Base-by-base conservation (phyloP, 305 asterid species). In the Fraxinus latifolia region DNA sequence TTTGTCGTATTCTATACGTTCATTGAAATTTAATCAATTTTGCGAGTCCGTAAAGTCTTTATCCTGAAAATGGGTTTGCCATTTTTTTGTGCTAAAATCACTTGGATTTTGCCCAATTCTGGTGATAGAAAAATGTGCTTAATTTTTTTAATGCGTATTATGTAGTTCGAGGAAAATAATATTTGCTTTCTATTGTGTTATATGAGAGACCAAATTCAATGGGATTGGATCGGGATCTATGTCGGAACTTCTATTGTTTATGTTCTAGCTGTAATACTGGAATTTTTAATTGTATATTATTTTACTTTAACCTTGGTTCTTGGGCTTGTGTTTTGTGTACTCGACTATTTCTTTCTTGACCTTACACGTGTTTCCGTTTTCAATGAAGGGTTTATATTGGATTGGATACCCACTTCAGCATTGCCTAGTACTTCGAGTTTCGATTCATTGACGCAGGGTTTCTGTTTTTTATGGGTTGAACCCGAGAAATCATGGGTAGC, bases 151-250 rank as follows among this genome's bases (percentile, higher is more conserved):
- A 67, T 70, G 75, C 42, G 42, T 27, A 70, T 70, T 31, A 14
- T 70, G 42, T 70, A 27, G 37, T 31, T 27, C 37, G 75, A 31
- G 75, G 75, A 27, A 70, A 31, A 31, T 27, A 70, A 70, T 31
- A 70, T 70, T 27, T 70, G 75, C 21, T 70, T 29, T 70, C 42
- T 29, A 14, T 82, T 68, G 58, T 21, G 70, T 77, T 68, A 79
- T 83, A 85, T 79, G 82, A 84, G 77, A 85, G 91, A 86, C 95
- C 86, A 85, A 93, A 91, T 93, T 91, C 95, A 90, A 83, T 91
- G 94, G 82, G 90, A 82, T 88, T 90, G 91, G 91, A 88, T 93
- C 87, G 95, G 95, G 97, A 94, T 94, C 97, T 95, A 89, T 94
- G 97, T 86, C 91, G 90, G 95, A 93, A 90, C 93, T 87, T 80